phyloP scores from a whole-genome alignment of 495 filamentous ascomycete species.

The Aspergillus steynii region DNA sequence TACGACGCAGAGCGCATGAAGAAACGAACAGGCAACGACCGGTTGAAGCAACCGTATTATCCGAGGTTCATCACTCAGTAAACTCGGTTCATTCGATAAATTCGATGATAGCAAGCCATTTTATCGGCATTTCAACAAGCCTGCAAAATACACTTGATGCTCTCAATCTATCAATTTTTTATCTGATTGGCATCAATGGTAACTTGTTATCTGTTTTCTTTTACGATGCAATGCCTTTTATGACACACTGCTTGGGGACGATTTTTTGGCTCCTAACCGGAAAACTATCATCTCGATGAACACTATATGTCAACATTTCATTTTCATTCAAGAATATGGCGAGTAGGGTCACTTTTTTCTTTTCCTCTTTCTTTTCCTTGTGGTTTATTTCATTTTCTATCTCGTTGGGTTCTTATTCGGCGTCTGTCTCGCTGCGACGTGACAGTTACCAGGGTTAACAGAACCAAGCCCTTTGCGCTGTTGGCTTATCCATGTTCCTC shows the following conservation, averaged over 20 bases:
- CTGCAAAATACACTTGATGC: not conserved
- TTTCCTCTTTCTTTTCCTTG: conserved; percentile 6
- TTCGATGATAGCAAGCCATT: not conserved
- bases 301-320: not conserved
- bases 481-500: not conserved
- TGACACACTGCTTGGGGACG: conserved; percentile 10
- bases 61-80: conserved; percentile 31
- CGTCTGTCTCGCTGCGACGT: not conserved
- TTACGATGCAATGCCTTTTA: conserved; percentile 40
- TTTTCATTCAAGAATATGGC: not conserved
- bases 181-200: conserved; percentile 1
- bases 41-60: conserved; percentile 34
- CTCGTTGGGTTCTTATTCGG: conserved; percentile 3
- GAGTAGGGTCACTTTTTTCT: not conserved
- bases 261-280: not conserved
- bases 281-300: not conserved
- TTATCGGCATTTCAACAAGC: not conserved
- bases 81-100: conserved; percentile 7
- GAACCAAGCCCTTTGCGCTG: not conserved
- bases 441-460: conserved; percentile 3
- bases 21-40: conserved; percentile 45
- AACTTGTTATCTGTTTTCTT: conserved; percentile 8
- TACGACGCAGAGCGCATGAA: conserved; percentile 59
- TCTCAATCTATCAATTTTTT: no score
- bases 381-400: not conserved